phyloP scores from a whole-genome alignment of 1,139 yeast species.

The Kodamaea sp. region DNA sequence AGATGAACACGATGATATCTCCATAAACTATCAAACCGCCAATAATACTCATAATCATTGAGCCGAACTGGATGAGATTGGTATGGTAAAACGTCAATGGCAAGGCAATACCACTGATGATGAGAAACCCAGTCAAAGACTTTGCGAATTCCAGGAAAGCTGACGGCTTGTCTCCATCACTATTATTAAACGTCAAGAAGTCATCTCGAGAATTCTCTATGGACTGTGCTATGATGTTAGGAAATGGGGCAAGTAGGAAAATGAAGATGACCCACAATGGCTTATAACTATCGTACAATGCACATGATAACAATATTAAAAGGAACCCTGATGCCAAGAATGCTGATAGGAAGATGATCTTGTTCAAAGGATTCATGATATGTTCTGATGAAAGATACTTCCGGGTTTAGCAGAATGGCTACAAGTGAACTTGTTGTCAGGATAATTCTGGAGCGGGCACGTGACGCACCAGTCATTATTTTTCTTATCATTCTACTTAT shows the following conservation, averaged over 20 bases:
- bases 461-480: too few relatives aligned
- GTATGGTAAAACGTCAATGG: constrained; percentile 69
- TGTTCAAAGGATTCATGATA: constrained; percentile 64
- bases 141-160: constrained; percentile 61
- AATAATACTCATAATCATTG: constrained; percentile 62
- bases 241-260: constrained; percentile 71
- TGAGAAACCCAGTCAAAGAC: constrained; percentile 63
- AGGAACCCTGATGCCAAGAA: constrained; percentile 73
- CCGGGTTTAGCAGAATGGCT: too few relatives aligned
- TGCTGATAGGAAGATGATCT: constrained; percentile 69
- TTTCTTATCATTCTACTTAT: too few relatives aligned
- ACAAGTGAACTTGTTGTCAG: too few relatives aligned
- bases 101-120: constrained; percentile 66
- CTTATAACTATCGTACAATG: constrained; percentile 67
- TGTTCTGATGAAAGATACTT: too few relatives aligned
- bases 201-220: constrained; percentile 52
- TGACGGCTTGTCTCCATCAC: constrained; percentile 41
- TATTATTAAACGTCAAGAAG: constrained; percentile 63
- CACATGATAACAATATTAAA: constrained; percentile 71
- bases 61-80: constrained; percentile 53
- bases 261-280: constrained; percentile 69
- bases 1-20: constrained; percentile 66
- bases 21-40: constrained; percentile 76
- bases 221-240: constrained; percentile 51
- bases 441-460: too few relatives aligned